Percentiles rank a stretch among this genome's conserved stretches.
Evolutionary conservation across 148 eudicot species (phyloP).

Genomic region (Dysphania ambrosioides): DNA sequence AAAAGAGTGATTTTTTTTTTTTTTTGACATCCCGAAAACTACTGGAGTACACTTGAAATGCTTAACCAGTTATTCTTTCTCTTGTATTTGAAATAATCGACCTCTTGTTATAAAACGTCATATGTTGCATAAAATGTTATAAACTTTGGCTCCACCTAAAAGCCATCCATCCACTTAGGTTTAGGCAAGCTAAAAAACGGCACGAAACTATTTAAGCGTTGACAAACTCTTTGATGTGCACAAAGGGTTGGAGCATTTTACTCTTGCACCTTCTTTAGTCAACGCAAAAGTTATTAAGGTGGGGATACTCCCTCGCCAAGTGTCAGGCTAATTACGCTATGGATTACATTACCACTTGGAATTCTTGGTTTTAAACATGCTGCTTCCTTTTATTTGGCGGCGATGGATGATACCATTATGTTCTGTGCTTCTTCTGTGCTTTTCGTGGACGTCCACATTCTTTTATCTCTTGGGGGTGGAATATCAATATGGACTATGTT

Average conservation of each 20-base stretch:
- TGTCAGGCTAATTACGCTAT: neutral
- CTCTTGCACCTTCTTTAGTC: neutral
- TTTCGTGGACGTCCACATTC: neutral
- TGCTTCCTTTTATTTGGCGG: neutral
- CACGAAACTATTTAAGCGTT: neutral
- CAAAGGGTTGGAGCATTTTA: neutral
- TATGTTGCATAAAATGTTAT: neutral
- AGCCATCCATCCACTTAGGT: neutral
- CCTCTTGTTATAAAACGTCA: neutral
- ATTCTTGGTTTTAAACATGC: neutral
- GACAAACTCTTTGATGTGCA: constrained; percentile 14
- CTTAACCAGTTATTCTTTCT: no score
- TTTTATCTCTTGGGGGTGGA: neutral
- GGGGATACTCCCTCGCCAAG: constrained; percentile 6
- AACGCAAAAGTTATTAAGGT: constrained; percentile 6
- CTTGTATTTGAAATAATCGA: neutral
- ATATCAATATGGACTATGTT: no score
- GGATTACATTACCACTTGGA: neutral
- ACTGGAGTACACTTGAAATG: no score
- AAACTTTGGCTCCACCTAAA: neutral
- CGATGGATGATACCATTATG: neutral
- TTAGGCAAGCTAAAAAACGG: neutral
- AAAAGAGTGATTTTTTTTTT: no score
- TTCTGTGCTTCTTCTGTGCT: neutral
- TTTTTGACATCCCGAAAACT: no score